Base-by-base conservation (phyloP, 2,329 filamentous ascomycete genomes). In the Parastagonospora avenae region DNA sequence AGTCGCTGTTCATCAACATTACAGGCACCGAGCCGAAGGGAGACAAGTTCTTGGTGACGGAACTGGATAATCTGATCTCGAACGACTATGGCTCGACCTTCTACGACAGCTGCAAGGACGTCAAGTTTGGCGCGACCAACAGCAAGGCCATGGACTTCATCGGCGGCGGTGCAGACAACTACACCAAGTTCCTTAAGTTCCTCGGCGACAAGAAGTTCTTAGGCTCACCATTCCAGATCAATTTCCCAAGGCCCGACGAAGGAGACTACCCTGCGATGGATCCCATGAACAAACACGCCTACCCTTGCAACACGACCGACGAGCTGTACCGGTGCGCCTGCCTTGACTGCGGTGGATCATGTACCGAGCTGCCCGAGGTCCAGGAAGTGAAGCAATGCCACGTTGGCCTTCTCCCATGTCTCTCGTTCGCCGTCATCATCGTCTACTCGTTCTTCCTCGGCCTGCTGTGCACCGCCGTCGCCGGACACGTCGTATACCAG, bases 191-290 rank as follows among this genome's bases (percentile, higher is more conserved):
- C 62, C 78, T 99, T 60, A 93, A 92, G 67, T 99, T 97, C 64
- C 77, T 99, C 30, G 94, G 94, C 12, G 88, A 96, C 73, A 93
- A 96, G 79, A 95, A 95, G 73, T 81, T 87, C 2, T 82, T 93
- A 16, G 95, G 95, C 4, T 97, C 93, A 49, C 94, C 94, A 0
- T 99, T 99, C 74, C 94, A 99, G 78, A 97, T 99, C 77, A 95
- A 99, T 78, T 99, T 94, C 64, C 93, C 85, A 8, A 78, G 75
- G 58, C 84, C 74, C 52, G 78, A 74, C 8, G 73, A 82, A 7
- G 85, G 86, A 56, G 73, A 80, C 9, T 85, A 90, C 42, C 81
- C 85, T 0, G 80, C 78, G n/a, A 95, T 97, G 89, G 71, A 81
- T 8, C 79, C 91, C 0, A 79, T 87, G 58, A 77, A 89, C 30